These are phyloP conservation scores for Coleophoma crateriformis DNA, from an alignment of 2,329 filamentous ascomycete species.

Conservation along the genomic window DNA sequence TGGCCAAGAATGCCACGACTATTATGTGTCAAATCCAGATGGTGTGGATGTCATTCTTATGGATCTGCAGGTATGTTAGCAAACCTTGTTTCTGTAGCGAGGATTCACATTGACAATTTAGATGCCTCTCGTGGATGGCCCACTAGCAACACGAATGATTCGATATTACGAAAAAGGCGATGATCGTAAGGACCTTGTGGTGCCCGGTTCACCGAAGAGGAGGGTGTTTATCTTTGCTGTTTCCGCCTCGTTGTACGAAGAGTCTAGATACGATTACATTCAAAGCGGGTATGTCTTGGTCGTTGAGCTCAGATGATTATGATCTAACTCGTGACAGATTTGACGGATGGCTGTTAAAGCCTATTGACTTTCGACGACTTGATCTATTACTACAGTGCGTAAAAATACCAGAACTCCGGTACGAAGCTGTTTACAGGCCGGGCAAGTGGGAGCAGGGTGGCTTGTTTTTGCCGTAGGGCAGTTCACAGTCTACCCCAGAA, in stretches of 20 bases:
- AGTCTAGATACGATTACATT: conserved; percentile 16
- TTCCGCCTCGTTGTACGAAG: conserved; percentile 13
- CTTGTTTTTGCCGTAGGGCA: not conserved
- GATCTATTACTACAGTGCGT: not conserved
- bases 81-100: not conserved
- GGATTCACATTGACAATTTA: conserved; percentile 2
- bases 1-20: conserved; percentile 70
- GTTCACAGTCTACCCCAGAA: no score
- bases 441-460: not conserved
- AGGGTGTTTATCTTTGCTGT: conserved; percentile 18
- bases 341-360: not conserved
- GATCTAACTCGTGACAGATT: not conserved
- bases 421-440: not conserved
- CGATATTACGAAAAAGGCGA: conserved; percentile 12
- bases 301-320: no score
- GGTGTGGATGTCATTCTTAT: conserved; percentile 19
- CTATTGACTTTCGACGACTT: not conserved
- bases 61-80: conserved; percentile 16
- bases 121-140: conserved; percentile 19
- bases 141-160: conserved; percentile 16
- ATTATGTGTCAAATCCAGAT: conserved; percentile 50
- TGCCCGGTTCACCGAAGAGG: not conserved
- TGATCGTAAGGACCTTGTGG: not conserved
- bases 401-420: not conserved
- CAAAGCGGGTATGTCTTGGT: conserved; percentile 16